Percentiles rank a stretch among this genome's conserved stretches.
These are phyloP conservation scores for Metschnikowia amazonensis DNA, from an alignment of 805 yeast genomes.

Conservation along the genomic window DNA sequence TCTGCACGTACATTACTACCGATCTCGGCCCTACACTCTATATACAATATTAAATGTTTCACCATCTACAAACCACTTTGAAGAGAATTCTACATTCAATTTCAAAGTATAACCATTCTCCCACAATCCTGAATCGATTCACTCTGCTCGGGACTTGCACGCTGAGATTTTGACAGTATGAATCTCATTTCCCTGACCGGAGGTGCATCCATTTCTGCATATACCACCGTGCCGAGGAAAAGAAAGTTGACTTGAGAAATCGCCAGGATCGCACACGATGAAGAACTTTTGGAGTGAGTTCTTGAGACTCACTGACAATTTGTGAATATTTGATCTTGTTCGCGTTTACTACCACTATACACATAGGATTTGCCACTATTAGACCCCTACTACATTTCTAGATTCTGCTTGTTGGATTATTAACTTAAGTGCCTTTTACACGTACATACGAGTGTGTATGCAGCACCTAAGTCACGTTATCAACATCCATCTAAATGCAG, in stretches of 20 bases:
- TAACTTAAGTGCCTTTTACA: background rate
- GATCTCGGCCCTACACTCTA: constrained; percentile 2
- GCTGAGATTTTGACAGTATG: background rate
- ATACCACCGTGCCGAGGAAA: background rate
- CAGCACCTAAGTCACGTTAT: no score
- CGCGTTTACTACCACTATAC: no score
- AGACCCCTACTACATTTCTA: no score
- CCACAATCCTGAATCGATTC: background rate
- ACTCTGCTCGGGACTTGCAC: background rate
- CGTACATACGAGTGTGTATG: no score
- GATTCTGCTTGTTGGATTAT: no score
- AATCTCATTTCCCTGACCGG: background rate
- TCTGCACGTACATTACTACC: constrained; percentile 5
- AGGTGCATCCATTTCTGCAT: background rate
- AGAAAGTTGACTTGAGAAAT: background rate
- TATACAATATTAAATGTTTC: background rate
- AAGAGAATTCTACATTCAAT: no score
- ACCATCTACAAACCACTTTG: no score
- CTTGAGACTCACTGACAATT: no score
- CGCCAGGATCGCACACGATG: background rate
- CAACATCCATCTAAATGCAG: background rate
- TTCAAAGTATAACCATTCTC: background rate
- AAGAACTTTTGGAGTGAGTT: background rate
- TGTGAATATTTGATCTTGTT: no score
- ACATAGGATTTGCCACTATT: no score